phyloP scores from a whole-genome alignment of 441 rosid species.

The Macaranga tanarius region DNA sequence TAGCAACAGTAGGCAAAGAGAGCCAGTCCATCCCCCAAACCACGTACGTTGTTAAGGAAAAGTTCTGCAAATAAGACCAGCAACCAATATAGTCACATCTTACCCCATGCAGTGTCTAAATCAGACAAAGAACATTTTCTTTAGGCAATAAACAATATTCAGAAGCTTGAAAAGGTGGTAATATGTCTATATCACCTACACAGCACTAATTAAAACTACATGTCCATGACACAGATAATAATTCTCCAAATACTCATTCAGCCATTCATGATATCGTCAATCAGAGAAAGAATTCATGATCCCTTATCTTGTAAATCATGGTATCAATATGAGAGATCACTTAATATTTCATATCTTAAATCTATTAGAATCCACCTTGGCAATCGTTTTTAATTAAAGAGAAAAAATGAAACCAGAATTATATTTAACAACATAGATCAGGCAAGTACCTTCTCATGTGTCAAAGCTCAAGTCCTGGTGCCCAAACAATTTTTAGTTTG shows the following conservation, averaged over 20 bases:
- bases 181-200: background rate
- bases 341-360: background rate
- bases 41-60: constrained; percentile 24
- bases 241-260: no score
- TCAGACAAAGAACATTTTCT: background rate
- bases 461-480: background rate
- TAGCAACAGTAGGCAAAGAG: constrained; percentile 50
- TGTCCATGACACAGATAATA: background rate
- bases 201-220: background rate
- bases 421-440: constrained; percentile 3
- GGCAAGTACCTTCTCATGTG: constrained; percentile 16
- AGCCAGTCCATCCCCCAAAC: constrained; percentile 82
- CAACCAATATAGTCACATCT: background rate
- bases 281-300: background rate
- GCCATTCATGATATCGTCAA: no score
- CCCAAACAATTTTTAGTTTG: constrained; percentile 5
- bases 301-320: background rate
- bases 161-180: background rate
- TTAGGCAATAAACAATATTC: background rate
- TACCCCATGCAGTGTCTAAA: background rate
- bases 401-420: background rate
- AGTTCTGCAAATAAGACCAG: constrained; percentile 30
- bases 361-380: background rate
- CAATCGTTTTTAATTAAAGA: background rate
- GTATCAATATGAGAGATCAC: no score